Base-by-base conservation (phyloP, 2,329 filamentous ascomycete genomes). In the Penicillium sp. region DNA sequence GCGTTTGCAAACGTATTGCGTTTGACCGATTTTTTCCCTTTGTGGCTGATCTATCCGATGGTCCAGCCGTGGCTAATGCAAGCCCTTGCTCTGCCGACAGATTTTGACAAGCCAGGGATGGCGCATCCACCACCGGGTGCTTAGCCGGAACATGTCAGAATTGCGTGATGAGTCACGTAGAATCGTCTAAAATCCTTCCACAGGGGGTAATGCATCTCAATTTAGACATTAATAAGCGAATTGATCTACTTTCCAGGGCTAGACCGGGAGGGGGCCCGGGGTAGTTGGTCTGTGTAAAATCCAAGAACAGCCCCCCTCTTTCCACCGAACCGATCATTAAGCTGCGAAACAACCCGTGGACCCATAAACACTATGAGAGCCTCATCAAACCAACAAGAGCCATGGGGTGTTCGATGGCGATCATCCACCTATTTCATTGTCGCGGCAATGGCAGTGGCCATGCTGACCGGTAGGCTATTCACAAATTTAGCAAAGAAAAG, bases 341-440 rank as follows among this genome's bases (percentile, higher is more conserved):
- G 13, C 18, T 10, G 27, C 7, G 21, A 6, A 50, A 29, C 16
- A 0, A 27, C 15, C 21, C 1, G 13, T 13, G 15, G 3, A 27
- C 18, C 29, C 3, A 13, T 13, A 10, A 1, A 46, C 12, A 34
- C 15, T 3, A 47, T 52, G 50, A 18, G 39, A 44, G 21, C 18
- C 27, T 3, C n/a, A 25, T 40, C 23, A 23, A 8, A 27, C n/a
- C 8, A 47, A 4, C 41, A 49, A 21, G 32, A 46, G n/a, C 23
- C 37, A 41, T 64, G 60, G 61, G 63, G 61, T 1, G 12, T 60
- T 13, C 38, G 42, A 62, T 66, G 64, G 61, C 58, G 63, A n/a
- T 65, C 63, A 7, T 65, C 60, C 35, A 50, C 59, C 1, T 48
- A 56, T 31, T 65, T 64, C 39, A 64, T 65, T 32, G 61, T 67